These are phyloP conservation scores for Camellia oleifera DNA, from an alignment of 179 eudicot genomes.

Conservation along the genomic window DNA sequence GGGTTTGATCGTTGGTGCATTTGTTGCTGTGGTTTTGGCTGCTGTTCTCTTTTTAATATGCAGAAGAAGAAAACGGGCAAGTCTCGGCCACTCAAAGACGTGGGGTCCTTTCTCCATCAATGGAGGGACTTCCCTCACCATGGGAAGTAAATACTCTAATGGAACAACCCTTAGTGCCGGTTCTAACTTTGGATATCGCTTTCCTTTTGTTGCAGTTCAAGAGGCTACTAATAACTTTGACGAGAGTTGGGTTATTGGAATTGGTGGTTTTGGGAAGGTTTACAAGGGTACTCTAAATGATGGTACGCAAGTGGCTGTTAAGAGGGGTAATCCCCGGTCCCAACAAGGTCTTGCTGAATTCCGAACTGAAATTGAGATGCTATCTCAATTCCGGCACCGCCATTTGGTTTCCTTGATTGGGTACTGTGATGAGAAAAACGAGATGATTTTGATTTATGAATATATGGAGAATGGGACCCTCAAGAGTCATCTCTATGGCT, in stretches of 20 bases:
- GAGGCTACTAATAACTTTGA: slow-evolving; percentile 75
- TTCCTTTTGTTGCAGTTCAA: slow-evolving; percentile 55
- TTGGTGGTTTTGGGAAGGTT: slow-evolving; percentile 75
- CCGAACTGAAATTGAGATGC: slow-evolving; percentile 66
- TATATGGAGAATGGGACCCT: slow-evolving; percentile 39
- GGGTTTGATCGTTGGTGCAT: slow-evolving; percentile 50
- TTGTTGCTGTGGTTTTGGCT: slow-evolving; percentile 35
- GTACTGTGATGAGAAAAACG: slow-evolving; percentile 55
- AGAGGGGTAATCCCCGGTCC: slow-evolving; percentile 70
- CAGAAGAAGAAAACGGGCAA: slow-evolving; percentile 36
- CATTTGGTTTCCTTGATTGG: slow-evolving; percentile 75
- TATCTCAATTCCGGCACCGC: slow-evolving; percentile 69
- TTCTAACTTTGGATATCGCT: slow-evolving; percentile 53
- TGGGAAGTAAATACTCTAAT: slow-evolving; percentile 69
- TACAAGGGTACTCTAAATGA: too few relatives aligned
- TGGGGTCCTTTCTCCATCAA: slow-evolving; percentile 75
- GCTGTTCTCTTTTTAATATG: slow-evolving; percentile 36
- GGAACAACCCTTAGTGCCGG: slow-evolving; percentile 56
- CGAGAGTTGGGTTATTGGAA: slow-evolving; percentile 59
- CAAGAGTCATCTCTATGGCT: slow-evolving; percentile 67
- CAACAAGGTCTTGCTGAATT: slow-evolving; percentile 67
- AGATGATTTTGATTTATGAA: too few relatives aligned
- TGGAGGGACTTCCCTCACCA: slow-evolving; percentile 60
- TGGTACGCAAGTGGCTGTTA: slow-evolving; percentile 46
- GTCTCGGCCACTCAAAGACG: slow-evolving; percentile 55